Base-by-base conservation (phyloP, 495 filamentous ascomycete species). In the Oleoguttula mirabilis region DNA sequence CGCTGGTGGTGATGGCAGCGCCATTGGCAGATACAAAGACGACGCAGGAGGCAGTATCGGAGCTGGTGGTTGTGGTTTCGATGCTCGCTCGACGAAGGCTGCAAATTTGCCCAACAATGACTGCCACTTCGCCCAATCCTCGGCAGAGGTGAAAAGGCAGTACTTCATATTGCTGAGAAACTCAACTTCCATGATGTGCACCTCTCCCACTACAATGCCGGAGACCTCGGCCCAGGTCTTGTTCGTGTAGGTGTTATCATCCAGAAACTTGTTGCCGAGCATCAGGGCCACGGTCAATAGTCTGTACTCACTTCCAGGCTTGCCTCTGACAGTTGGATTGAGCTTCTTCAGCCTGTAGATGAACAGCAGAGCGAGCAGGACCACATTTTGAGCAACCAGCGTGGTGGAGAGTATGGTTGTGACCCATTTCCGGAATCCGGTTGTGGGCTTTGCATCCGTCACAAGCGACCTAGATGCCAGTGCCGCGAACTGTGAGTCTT, bases 161-260 rank as follows among this genome's bases (percentile, higher is more conserved):
- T 99, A 99, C 54, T 87, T 77, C 76, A 99, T 90, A 58, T 99
- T 96, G 68, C 90, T 94, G 43, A 99, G 69, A 55, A 99, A 99
- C 60, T 99, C 92, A 0, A 99, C 92, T 58, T 99, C 92, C 92
- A 99, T 99, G 28, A 95, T 77, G 57, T 99, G 92, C 31, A 99
- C 93, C 62, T 99, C 92, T 39, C 77, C 77, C 10, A 96, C 92
- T 3, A 82, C 80, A 45, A 99, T 94, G 14, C 84, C 80, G 19
- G 92, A 95, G 32, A 99, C 92, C 52, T 99, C 92, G 11, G 92
- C 90, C 92, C 92, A 99, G 1, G 92, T 96, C 68, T 96, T 94
- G 68, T 99, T 99, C 39, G 92, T 96, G 63, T 96, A 99, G 1
- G 92, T 96, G 60, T 96, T 99, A 56, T 99, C 92, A 57, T 99